Percentiles rank a stretch among this genome's conserved stretches.
These are phyloP conservation scores for Diaporthe citri DNA, from an alignment of 2,329 filamentous ascomycete species.

Conservation along the genomic window DNA sequence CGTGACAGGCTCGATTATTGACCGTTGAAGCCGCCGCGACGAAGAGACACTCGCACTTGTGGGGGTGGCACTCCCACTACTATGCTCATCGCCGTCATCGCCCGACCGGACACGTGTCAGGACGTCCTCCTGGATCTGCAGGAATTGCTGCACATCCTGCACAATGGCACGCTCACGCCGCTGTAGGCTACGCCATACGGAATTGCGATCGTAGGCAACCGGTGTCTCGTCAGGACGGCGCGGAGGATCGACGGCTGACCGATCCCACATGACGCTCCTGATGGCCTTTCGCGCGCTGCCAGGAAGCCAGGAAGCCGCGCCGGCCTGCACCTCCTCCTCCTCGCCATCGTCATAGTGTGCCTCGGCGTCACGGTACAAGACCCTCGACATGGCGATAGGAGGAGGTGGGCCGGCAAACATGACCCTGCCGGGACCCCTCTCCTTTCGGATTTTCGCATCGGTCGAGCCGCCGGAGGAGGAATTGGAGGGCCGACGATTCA, in stretches of 20 bases:
- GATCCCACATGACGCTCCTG: constrained; percentile 56
- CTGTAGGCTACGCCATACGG: constrained; percentile 61
- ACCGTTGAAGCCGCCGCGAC: constrained; percentile 53
- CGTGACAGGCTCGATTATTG: constrained; percentile 58
- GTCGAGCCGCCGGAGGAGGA: constrained; percentile 38
- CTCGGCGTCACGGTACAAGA: constrained; percentile 50
- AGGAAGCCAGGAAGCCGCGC: constrained; percentile 42
- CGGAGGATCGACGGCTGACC: constrained; percentile 32
- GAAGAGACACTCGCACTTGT: constrained; percentile 51
- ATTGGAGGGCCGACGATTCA: constrained; percentile 40
- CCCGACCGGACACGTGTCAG: constrained; percentile 45
- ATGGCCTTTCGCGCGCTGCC: constrained; percentile 44
- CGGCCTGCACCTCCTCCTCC: constrained; percentile 19
- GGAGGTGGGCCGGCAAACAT: constrained; percentile 65
- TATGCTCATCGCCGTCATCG: constrained; percentile 50
- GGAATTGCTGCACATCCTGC: constrained; percentile 60
- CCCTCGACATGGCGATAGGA: constrained; percentile 60
- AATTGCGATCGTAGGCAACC: constrained; percentile 53
- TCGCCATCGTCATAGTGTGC: constrained; percentile 44
- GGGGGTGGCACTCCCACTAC: constrained; percentile 55
- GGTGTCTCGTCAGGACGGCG: constrained; percentile 38
- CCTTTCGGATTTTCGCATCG: constrained; percentile 47
- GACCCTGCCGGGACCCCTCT: constrained; percentile 45
- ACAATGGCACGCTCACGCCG: constrained; percentile 61
- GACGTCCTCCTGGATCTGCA: constrained; percentile 63